Percentiles rank a stretch among this genome's conserved stretches.
Evolutionary conservation across 768 basidiomycete species (phyloP).

Genomic region (Mycena haematopus): DNA sequence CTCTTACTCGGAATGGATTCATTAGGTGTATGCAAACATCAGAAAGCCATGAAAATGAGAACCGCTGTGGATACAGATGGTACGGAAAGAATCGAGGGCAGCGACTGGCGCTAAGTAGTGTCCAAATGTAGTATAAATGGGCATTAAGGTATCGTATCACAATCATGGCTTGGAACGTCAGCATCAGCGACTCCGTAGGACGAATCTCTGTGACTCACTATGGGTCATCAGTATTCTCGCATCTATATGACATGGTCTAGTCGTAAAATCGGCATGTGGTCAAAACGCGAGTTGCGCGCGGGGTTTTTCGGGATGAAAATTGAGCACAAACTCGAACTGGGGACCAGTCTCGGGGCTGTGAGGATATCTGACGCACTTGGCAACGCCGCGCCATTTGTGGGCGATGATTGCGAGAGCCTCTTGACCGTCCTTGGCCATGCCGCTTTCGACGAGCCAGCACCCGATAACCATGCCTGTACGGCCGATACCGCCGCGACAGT

Average conservation of each 20-base stretch:
- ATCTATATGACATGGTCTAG: constrained; percentile 14
- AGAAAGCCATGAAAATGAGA: constrained; percentile 4
- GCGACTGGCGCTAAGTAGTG: constrained; percentile 21
- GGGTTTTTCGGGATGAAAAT: constrained; percentile 47
- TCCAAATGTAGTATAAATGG: constrained; percentile 21
- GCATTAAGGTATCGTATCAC: constrained; percentile 25
- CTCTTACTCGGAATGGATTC: too few species aligned
- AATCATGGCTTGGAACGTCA: constrained; percentile 22
- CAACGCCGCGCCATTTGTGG: constrained; percentile 73
- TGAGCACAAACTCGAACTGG: constrained; percentile 77
- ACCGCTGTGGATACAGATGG: constrained; percentile 18
- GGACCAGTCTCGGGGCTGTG: constrained; percentile 82
- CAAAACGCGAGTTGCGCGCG: constrained; percentile 25
- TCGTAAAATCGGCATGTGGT: constrained; percentile 11
- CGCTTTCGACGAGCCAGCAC: constrained; percentile 53
- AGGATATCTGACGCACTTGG: constrained; percentile 78
- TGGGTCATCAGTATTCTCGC: constrained; percentile 12
- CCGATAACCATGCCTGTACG: constrained; percentile 62
- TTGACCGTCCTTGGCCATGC: constrained; percentile 37
- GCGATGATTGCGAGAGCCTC: constrained; percentile 28
- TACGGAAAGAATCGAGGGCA: constrained; percentile 15
- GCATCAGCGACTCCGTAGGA: constrained; percentile 1
- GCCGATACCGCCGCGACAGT: constrained; percentile 82
- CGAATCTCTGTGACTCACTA: constrained; percentile 22
- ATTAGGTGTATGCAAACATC: neutral